These are phyloP conservation scores for Aspergillus sp. DNA, from an alignment of 2,329 filamentous ascomycete genomes.

Conservation along the genomic window DNA sequence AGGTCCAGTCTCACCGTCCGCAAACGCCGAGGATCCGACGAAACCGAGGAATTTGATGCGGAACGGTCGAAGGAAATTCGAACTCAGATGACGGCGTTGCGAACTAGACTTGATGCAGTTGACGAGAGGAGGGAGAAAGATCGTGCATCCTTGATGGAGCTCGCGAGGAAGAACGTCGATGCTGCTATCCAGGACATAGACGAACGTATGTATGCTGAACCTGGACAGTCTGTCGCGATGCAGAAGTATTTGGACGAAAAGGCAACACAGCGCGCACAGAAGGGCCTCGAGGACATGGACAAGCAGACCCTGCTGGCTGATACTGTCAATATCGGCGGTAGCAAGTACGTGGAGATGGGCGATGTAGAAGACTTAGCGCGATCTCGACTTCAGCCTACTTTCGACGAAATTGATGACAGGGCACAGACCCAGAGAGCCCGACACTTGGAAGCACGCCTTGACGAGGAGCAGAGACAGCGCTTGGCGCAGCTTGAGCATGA, in stretches of 20 bases:
- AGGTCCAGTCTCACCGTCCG: constrained; percentile 54
- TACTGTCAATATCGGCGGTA: constrained; percentile 71
- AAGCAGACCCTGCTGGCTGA: constrained; percentile 57
- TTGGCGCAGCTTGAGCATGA: constrained; percentile 49
- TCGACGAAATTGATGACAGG: constrained; percentile 81
- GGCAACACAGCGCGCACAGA: constrained; percentile 66
- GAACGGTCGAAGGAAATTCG: constrained; percentile 71
- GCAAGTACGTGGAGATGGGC: constrained; percentile 73
- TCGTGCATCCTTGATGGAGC: constrained; percentile 71
- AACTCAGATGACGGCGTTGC: constrained; percentile 76
- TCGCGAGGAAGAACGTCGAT: constrained; percentile 83
- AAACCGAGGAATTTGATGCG: constrained; percentile 63
- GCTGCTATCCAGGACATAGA: constrained; percentile 78
- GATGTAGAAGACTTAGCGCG: constrained; percentile 79
- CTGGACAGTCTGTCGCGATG: constrained; percentile 68
- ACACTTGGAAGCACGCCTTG: constrained; percentile 61
- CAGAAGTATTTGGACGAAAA: constrained; percentile 77
- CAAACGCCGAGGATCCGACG: constrained; percentile 67
- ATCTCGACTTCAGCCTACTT: constrained; percentile 73
- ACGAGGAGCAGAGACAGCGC: constrained; percentile 65
- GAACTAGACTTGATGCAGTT: constrained; percentile 57
- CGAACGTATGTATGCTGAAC: constrained; percentile 72
- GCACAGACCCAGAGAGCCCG: constrained; percentile 71
- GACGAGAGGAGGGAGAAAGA: constrained; percentile 61
- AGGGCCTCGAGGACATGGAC: constrained; percentile 64